phyloP scores from a whole-genome alignment of 768 basidiomycete species.

The Lactifluus echinatus region DNA sequence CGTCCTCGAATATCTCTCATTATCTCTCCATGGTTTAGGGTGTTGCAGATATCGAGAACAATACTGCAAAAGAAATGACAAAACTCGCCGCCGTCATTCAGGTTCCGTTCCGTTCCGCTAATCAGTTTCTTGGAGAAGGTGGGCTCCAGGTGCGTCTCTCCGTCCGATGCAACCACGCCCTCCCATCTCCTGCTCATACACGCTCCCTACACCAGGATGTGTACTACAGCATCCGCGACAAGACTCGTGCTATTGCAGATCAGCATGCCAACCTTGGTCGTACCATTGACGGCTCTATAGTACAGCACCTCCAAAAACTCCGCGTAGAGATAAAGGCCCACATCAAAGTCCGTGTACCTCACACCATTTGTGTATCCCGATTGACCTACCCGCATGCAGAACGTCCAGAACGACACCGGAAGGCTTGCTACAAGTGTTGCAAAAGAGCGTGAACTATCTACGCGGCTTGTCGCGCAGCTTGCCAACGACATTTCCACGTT shows the following conservation, averaged over 20 bases:
- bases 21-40: constrained; percentile 28
- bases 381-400: constrained; percentile 35
- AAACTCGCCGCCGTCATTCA: constrained; percentile 95
- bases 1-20: background rate
- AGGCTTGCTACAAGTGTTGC: constrained; percentile 87
- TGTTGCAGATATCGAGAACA: constrained; percentile 86
- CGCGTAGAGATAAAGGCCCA: constrained; percentile 94
- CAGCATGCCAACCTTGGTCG: constrained; percentile 94
- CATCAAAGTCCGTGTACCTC: constrained; percentile 56
- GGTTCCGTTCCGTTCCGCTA: constrained; percentile 90
- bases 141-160: constrained; percentile 65
- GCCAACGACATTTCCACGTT: constrained; percentile 79
- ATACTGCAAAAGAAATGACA: constrained; percentile 85
- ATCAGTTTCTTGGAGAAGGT: constrained; percentile 97
- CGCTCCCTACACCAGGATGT: constrained; percentile 50
- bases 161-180: background rate
- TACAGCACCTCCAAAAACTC: constrained; percentile 96
- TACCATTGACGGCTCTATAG: constrained; percentile 94
- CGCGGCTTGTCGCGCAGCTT: constrained; percentile 79
- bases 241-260: constrained; percentile 87
- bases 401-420: constrained; percentile 92
- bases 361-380: background rate
- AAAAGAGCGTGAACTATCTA: constrained; percentile 84
- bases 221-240: constrained; percentile 88
- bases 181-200: background rate